Evolutionary conservation across 2,329 filamentous ascomycete species (phyloP).

Genomic region (Epicoccum sorghinum): DNA sequence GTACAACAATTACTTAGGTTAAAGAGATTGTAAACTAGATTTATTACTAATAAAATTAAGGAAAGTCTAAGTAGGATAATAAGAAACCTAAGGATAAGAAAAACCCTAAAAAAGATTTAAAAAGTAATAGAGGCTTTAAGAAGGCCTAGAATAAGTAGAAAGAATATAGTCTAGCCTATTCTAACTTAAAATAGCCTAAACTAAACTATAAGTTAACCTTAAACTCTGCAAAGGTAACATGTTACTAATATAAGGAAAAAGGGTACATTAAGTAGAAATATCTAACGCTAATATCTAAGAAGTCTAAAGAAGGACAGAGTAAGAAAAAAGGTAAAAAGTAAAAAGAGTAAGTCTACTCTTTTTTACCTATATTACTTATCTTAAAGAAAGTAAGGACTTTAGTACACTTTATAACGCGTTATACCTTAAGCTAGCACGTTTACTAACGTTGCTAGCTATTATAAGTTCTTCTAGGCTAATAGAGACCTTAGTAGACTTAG

Average conservation of each 20-base stretch:
- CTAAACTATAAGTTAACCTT: too few relatives aligned
- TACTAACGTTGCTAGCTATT: background rate
- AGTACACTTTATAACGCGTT: background rate
- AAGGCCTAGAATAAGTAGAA: background rate
- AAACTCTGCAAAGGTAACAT: background rate
- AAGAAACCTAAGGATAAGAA: background rate
- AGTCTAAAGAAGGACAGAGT: background rate
- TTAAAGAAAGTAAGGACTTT: background rate
- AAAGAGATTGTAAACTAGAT: background rate
- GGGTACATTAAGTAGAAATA: background rate
- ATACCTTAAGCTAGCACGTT: background rate
- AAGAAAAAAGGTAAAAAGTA: background rate
- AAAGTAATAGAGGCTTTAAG: background rate
- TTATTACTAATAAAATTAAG: background rate
- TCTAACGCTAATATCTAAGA: background rate
- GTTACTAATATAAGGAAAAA: background rate
- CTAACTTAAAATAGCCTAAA: background rate
- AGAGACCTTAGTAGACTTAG: background rate
- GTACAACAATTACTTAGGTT: background rate
- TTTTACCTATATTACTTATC: background rate
- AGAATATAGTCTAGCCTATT: background rate
- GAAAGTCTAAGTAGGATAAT: too few relatives aligned
- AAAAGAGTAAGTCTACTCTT: background rate
- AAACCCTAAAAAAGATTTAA: background rate
- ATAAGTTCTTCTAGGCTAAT: background rate